Percentiles rank a stretch among this genome's conserved stretches.
Conservation (phyloP, 2,329 filamentous ascomycete genomes). For the Cladophialophora immunda region DNA sequence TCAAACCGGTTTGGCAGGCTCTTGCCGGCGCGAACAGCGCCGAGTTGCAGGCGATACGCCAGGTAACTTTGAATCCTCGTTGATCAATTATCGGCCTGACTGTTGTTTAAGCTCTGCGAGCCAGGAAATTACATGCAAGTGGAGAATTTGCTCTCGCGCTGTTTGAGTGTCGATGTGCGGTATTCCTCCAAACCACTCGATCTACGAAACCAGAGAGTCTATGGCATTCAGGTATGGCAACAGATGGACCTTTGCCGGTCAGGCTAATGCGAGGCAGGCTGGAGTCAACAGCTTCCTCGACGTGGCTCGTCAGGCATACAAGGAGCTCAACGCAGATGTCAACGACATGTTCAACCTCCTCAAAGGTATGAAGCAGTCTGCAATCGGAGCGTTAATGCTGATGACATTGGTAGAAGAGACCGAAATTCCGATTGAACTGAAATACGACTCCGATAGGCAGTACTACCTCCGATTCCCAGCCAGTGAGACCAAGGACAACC, state of each 20-base stretch:
- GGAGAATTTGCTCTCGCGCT: conserved; percentile 69
- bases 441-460: conserved; percentile 78
- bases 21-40: conserved; percentile 70
- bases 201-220: conserved; percentile 86
- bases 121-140: conserved; percentile 69
- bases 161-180: conserved; percentile 81
- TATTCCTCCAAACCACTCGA: conserved; percentile 84
- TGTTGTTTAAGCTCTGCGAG: conserved; percentile 65
- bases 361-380: conserved; percentile 58
- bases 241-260: background rate
- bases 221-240: conserved; percentile 76
- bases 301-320: conserved; percentile 87
- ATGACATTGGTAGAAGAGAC: conserved; percentile 60
- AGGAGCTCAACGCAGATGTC: conserved; percentile 83
- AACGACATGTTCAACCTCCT: conserved; percentile 74
- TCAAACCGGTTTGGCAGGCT: conserved; percentile 73
- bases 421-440: conserved; percentile 70
- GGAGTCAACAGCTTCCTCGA: conserved; percentile 87
- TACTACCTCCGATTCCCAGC: conserved; percentile 78
- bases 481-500: conserved; percentile 65
- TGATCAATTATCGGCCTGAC: conserved; percentile 22
- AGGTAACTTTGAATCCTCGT: conserved; percentile 50
- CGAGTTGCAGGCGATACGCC: conserved; percentile 72
- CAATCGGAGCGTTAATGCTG: background rate
- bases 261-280: conserved; percentile 58